Percentiles rank a stretch among this genome's conserved stretches.
phyloP scores from a whole-genome alignment of 331 rosid genomes.

The Quercus lobata region DNA sequence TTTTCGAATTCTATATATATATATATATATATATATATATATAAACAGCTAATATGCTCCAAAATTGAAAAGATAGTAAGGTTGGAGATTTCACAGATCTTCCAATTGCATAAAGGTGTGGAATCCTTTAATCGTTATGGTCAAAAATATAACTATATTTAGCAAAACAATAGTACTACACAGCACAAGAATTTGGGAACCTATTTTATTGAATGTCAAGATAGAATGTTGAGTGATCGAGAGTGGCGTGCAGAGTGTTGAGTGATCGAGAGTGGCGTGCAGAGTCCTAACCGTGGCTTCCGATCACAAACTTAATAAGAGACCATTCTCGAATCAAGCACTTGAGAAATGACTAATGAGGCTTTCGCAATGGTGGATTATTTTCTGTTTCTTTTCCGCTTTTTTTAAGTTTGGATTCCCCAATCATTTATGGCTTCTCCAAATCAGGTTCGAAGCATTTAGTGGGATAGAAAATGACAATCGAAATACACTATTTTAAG shows the following conservation, averaged over 20 bases:
- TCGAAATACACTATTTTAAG: slow-evolving; percentile 11
- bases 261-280: no score
- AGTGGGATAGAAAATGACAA: slow-evolving; percentile 19
- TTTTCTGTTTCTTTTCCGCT: background rate
- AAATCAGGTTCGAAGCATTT: background rate
- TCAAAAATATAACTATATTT: background rate
- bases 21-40: no score
- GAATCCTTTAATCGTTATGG: background rate
- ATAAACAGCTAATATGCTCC: no score
- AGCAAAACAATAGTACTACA: background rate
- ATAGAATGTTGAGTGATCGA: no score
- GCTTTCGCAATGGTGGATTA: background rate
- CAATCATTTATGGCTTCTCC: slow-evolving; percentile 15
- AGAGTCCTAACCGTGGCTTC: no score
- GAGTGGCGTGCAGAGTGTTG: no score
- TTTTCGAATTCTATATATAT: no score
- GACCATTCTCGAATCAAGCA: no score
- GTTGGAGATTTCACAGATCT: background rate
- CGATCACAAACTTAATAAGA: no score
- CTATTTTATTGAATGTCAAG: background rate
- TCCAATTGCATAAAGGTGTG: slow-evolving; percentile 19
- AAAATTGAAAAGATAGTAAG: no score
- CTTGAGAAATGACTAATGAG: background rate
- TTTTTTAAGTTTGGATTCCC: background rate
- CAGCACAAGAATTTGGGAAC: background rate